Evolutionary conservation across 495 filamentous ascomycete genomes (phyloP), one percentile per base, ranked within the genome.

Genomic region (Trichodelitschia bisporula): DNA sequence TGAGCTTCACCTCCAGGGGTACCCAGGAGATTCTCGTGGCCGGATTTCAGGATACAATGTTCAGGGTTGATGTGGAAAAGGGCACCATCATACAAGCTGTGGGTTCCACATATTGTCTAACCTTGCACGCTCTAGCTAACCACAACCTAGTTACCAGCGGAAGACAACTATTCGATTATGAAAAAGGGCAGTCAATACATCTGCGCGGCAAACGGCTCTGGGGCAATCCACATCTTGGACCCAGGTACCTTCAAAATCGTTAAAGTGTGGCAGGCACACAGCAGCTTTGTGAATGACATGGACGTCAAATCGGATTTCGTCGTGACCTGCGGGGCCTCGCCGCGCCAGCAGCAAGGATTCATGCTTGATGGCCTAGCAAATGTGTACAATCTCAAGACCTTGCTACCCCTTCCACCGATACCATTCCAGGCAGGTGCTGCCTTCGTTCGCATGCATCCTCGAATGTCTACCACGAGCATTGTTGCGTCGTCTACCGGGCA

Each of bases 371-470:
- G 77, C 2, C 62, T 92, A 28, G 80, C 90, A 31, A 91, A 90
- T 37, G 79, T 93, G 11, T 99, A 79, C 40, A 82, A 93, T 45
- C 54, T 99, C 16, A 89, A 83, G 48, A 86, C 74, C 28, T 59
- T 91, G 48, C 55, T 62, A 13, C 72, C 79, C 5, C 60, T 93
- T 39, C 71, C 78, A 9, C 86, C 86, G 2, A 77, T 95, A 33
- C 74, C 86, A 0, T 95, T 95, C 44, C 79, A 80, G 30, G 70
- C 77, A 5, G 77, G 82, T 1, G 83, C 84, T 4, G 83, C 84
- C 14, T 83, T 77, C 54, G 82, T 91, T 8, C 68, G 86, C 21
- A 77, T 95, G 69, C 89, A 99, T 47, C 89, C 89, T 5, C 72
- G 76, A 32, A 72, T 95, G 58, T 73, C 78, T 19, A 91, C 86